Evolutionary conservation across 169 alveolate species (phyloP), one percentile per base, ranked within the genome.

Genomic region (Cyclospora cayetanensis): DNA sequence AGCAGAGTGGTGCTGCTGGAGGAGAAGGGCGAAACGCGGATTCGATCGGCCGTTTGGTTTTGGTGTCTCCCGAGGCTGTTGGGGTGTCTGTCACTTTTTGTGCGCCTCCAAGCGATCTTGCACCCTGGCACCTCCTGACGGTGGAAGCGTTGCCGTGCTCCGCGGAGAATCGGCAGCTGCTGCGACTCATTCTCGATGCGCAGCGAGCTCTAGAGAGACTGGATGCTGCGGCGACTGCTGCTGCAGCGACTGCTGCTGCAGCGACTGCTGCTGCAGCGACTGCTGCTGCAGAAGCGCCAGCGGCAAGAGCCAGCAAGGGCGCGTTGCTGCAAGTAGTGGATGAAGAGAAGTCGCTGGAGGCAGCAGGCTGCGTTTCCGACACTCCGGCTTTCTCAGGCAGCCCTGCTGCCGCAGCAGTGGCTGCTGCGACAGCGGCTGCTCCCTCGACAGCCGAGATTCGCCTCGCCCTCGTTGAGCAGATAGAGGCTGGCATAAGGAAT

Each of bases 181-280:
- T 77, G 68, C 87, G 25, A 12, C 87, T 65, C 2, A 27, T 43
- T 9, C 68, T 77, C 25, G 41, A 5, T 43, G 65, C 68, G 43
- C 50, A 77, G 87, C 65, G 43, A 9, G 55, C 83, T 15, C 53
- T 70, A 31, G 83, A 46, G 12, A 77, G 68, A 22, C 87, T 77
- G 9, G 87, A 43, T 27, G 65, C 87, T 15, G 31, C 87, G 25
- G 11, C 87, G 4, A 27, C 84, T 4, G 82, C 82, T 7, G n/a
- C 82, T 5, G 82, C 35, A 29, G 50, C 41, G 4, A 4, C n/a
- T 4, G n/a, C 5, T 11, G 82, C 46, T 4, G 82, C 82, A 25
- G 22, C n/a, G n/a, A 41, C 80, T 9, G 37, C 84, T 20, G 52
- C 84, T 37, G 84, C 84, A 35, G 35, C 42, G 42, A 55, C 84